phyloP scores from a whole-genome alignment of 495 filamentous ascomycete genomes.

The Neurospora sp. region DNA sequence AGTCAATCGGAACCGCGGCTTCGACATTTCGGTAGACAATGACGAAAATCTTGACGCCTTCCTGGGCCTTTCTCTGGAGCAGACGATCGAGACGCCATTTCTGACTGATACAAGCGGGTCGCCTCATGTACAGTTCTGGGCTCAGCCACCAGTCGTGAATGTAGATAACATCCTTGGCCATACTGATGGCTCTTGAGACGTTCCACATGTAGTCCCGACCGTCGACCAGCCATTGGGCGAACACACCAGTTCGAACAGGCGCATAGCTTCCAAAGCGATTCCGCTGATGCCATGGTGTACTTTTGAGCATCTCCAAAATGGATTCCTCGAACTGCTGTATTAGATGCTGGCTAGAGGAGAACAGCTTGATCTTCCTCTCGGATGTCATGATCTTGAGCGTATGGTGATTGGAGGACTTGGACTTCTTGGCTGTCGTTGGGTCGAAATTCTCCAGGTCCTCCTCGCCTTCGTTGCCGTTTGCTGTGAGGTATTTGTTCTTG shows the following conservation, averaged over 20 bases:
- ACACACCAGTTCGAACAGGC: slow-evolving; percentile 73
- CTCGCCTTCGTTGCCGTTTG: slow-evolving; percentile 40
- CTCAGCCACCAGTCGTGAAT: slow-evolving; percentile 99
- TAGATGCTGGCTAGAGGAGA: slow-evolving; percentile 83
- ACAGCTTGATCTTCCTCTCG: slow-evolving; percentile 80
- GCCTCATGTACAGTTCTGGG: slow-evolving; percentile 90
- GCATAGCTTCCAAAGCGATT: slow-evolving; percentile 94
- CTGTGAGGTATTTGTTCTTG: slow-evolving; percentile 54
- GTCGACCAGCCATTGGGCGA: slow-evolving; percentile 96
- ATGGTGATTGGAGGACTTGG: slow-evolving; percentile 62
- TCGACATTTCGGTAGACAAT: slow-evolving; percentile 99
- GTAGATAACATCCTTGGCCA: slow-evolving; percentile 97
- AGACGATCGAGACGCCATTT: slow-evolving; percentile 96
- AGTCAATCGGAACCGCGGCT: slow-evolving; percentile 94
- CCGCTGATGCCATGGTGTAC: slow-evolving; percentile 66
- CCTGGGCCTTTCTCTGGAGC: slow-evolving; percentile 83
- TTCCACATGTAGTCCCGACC: slow-evolving; percentile 99
- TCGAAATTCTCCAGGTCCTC: slow-evolving; percentile 27
- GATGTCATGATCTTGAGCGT: slow-evolving; percentile 73
- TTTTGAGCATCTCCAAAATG: slow-evolving; percentile 70
- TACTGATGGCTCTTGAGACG: slow-evolving; percentile 90
- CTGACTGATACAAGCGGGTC: slow-evolving; percentile 92
- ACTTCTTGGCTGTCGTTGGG: slow-evolving; percentile 17
- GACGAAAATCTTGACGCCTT: slow-evolving; percentile 96
- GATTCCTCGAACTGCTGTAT: slow-evolving; percentile 90